A percentile compares a stretch with the other conserved stretches of the same genome.
phyloP scores from a whole-genome alignment of 352 stramenopile species.

The Globisporangium acanthophoron region DNA sequence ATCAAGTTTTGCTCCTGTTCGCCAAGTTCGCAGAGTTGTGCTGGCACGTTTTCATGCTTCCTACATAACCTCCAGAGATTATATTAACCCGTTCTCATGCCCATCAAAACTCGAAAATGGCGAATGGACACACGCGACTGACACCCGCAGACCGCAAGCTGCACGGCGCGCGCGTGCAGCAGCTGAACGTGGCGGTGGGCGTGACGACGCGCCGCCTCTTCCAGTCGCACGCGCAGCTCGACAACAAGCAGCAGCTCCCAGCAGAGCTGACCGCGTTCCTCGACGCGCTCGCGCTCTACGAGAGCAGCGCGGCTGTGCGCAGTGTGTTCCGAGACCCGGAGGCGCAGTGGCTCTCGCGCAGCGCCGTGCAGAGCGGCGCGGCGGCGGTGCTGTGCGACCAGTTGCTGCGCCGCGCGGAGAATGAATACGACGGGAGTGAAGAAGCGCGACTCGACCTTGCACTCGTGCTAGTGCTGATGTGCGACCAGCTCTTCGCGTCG shows the following conservation, averaged over 20 bases:
- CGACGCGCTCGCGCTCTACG: conserved; percentile 14
- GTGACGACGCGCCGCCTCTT: conserved; percentile 41
- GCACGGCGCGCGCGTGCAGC: conserved; percentile 2
- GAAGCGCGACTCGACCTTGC: conserved; percentile 1
- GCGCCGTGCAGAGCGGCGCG: conserved; percentile 48
- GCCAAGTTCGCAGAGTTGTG: too few relatives aligned
- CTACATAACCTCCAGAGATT: too few relatives aligned
- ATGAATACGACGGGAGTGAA: conserved; percentile 7
- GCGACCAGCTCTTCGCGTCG: conserved; percentile 34
- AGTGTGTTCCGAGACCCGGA: conserved; percentile 31
- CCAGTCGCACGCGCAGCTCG: conserved; percentile 26
- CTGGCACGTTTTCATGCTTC: too few relatives aligned
- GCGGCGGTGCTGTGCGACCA: conserved; percentile 44
- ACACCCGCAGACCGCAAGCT: neutral
- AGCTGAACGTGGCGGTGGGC: conserved; percentile 42
- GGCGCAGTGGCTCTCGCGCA: conserved; percentile 53
- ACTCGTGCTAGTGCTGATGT: conserved; percentile 31
- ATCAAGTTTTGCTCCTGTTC: too few relatives aligned
- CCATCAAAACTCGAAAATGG: too few relatives aligned
- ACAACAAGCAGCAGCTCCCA: conserved; percentile 25
- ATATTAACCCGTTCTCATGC: too few relatives aligned
- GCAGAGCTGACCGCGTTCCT: conserved; percentile 42
- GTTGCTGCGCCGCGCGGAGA: conserved; percentile 26
- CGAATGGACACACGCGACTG: too few relatives aligned
- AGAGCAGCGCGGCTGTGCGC: conserved; percentile 14